A percentile compares a stretch with the other conserved stretches of the same genome.
Evolutionary conservation across 352 stramenopile species (phyloP).

Genomic region (Phytophthora fragariaefolia): DNA sequence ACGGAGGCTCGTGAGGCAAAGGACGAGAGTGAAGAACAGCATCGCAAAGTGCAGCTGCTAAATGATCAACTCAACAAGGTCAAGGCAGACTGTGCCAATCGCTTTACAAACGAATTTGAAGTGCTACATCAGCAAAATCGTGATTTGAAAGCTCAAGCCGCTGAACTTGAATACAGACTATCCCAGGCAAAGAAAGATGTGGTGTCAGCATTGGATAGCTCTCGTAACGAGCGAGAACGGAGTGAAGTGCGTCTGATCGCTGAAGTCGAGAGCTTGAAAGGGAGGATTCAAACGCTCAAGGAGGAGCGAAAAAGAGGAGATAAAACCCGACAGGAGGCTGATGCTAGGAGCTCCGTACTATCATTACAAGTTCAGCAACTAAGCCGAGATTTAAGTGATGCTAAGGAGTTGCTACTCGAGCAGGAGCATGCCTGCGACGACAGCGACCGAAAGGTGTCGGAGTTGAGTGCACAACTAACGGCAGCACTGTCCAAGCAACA

Average conservation of each 20-base stretch:
- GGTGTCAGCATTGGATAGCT: constrained; percentile 34
- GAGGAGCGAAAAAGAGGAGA: constrained; percentile 68
- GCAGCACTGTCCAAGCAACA: constrained; percentile 78
- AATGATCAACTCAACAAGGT: constrained; percentile 83
- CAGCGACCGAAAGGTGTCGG: constrained; percentile 68
- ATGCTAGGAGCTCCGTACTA: constrained; percentile 53
- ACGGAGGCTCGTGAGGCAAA: constrained; percentile 61
- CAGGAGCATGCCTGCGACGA: constrained; percentile 73
- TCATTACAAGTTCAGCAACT: constrained; percentile 64
- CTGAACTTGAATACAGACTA: constrained; percentile 64
- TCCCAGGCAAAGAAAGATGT: constrained; percentile 52
- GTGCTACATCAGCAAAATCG: constrained; percentile 66
- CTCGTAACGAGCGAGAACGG: constrained; percentile 58
- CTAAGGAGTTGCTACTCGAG: constrained; percentile 62
- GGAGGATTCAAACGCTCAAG: constrained; percentile 51
- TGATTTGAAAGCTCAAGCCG: constrained; percentile 56
- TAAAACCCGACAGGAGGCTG: constrained; percentile 53
- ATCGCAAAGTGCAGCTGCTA: constrained; percentile 62
- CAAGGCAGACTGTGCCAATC: constrained; percentile 63
- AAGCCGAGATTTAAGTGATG: constrained; percentile 56
- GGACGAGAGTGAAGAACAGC: constrained; percentile 73
- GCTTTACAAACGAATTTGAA: constrained; percentile 62
- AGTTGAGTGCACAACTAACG: constrained; percentile 72
- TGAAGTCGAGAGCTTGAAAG: constrained; percentile 72
- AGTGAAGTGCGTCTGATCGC: constrained; percentile 57